Evolutionary conservation across 257 asterid species (phyloP).

Genomic region (Phtheirospermum japonicum): DNA sequence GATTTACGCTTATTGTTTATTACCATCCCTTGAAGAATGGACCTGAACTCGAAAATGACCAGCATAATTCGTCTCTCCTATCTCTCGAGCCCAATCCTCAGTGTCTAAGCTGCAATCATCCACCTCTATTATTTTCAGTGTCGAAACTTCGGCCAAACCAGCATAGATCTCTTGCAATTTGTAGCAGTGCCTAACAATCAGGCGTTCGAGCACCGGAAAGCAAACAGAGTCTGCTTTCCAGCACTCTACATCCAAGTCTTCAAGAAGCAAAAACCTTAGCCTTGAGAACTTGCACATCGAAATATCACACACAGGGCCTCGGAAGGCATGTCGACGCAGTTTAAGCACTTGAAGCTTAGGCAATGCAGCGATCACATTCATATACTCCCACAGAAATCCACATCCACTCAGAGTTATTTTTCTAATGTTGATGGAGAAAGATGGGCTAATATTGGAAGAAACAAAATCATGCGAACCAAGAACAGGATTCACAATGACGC

Average conservation of each 20-base stretch:
- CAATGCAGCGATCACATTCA: not conserved
- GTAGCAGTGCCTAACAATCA: slow-evolving; percentile 21
- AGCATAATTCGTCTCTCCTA: not conserved
- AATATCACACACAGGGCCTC: not conserved
- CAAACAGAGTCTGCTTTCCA: not conserved
- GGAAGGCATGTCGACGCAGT: not conserved
- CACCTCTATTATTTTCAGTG: not conserved
- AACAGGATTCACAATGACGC: not conserved
- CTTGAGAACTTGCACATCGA: not conserved
- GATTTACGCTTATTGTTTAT: not conserved
- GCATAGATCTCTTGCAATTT: not conserved
- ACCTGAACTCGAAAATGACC: not conserved
- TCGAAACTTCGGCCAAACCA: not conserved
- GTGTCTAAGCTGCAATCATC: slow-evolving; percentile 4
- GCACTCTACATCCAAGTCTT: not conserved
- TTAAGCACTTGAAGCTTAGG: not conserved
- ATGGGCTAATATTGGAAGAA: too few relatives aligned
- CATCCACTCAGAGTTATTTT: slow-evolving; percentile 17
- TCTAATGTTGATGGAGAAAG: not conserved
- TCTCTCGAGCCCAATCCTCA: not conserved
- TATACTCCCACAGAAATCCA: slow-evolving; percentile 13
- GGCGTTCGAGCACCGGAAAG: not conserved
- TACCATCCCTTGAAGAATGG: not conserved
- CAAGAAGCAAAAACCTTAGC: not conserved
- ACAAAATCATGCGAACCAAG: not conserved